Percentiles rank a stretch among this genome's conserved stretches.
These are phyloP conservation scores for Pseudoneurospora amorphoporcata DNA, from an alignment of 495 filamentous ascomycete species.

Conservation along the genomic window DNA sequence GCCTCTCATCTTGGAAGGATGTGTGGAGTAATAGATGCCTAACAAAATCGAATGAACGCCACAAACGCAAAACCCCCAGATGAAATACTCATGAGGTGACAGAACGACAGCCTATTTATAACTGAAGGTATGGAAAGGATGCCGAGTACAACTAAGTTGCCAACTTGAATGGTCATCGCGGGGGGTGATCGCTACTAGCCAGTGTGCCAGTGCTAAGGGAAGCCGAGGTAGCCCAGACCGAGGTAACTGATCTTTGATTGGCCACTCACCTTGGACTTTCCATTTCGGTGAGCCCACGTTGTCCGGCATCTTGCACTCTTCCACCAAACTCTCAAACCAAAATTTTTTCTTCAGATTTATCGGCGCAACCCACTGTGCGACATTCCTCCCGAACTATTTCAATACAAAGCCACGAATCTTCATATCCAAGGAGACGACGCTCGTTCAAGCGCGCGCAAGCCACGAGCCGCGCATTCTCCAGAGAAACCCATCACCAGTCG, in stretches of 20 bases:
- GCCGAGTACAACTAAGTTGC: background rate
- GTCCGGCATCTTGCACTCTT: background rate
- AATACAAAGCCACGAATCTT: background rate
- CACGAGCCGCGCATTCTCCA: background rate
- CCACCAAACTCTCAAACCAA: background rate
- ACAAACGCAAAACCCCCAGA: background rate
- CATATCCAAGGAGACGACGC: background rate
- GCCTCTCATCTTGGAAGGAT: slow-evolving; percentile 54
- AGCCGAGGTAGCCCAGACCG: slow-evolving; percentile 17
- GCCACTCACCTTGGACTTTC: slow-evolving; percentile 12
- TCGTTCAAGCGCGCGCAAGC: background rate
- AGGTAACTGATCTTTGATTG: slow-evolving; percentile 9
- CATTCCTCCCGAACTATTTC: background rate
- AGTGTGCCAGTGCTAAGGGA: background rate
- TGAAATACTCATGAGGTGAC: background rate
- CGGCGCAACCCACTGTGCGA: background rate
- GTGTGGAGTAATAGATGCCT: background rate
- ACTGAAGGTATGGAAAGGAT: background rate
- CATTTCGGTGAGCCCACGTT: slow-evolving; percentile 6
- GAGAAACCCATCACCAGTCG: background rate
- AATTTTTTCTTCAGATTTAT: background rate
- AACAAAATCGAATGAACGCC: background rate
- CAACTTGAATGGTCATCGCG: background rate
- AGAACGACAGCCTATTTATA: background rate
- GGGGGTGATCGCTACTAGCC: background rate